A percentile compares a stretch with the other conserved stretches of the same genome.
Evolutionary conservation across 148 eudicot species (phyloP).

Genomic region (Talinum fruticosum): DNA sequence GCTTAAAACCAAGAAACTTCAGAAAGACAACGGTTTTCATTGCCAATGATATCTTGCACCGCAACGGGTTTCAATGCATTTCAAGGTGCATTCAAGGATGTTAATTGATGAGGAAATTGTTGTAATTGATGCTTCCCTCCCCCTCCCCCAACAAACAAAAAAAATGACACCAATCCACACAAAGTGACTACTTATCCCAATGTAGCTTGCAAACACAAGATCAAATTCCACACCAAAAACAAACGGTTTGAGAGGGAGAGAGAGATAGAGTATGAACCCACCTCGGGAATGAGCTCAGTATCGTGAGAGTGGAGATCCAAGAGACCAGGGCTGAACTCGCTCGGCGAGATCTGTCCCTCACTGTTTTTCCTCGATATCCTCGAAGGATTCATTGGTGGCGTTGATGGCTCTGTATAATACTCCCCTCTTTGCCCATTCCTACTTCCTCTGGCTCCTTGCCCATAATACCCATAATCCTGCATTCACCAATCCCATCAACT

Average conservation of each 20-base stretch:
- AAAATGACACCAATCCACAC: background rate
- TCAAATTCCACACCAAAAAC: background rate
- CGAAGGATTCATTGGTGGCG: conserved; percentile 56
- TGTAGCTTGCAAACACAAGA: background rate
- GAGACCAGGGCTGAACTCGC: conserved; percentile 77
- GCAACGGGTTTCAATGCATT: no score
- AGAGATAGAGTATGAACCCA: conserved; percentile 15
- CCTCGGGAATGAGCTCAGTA: conserved; percentile 90
- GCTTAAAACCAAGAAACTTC: no score
- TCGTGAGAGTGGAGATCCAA: conserved; percentile 92
- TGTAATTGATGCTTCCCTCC: no score
- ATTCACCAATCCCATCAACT: conserved; percentile 12
- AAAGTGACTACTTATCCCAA: background rate
- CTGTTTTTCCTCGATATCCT: conserved; percentile 52
- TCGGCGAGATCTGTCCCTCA: conserved; percentile 52
- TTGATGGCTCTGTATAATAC: conserved; percentile 46
- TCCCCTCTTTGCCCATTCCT: conserved; percentile 56
- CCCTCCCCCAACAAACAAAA: no score
- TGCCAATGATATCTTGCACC: no score
- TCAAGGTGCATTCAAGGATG: no score
- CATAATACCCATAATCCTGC: conserved; percentile 75
- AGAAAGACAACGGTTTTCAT: no score
- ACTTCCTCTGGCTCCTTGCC: conserved; percentile 63
- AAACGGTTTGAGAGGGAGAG: background rate
- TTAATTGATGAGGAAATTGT: no score